These are phyloP conservation scores for Suillus decipiens DNA, from an alignment of 768 basidiomycete genomes.

Conservation along the genomic window DNA sequence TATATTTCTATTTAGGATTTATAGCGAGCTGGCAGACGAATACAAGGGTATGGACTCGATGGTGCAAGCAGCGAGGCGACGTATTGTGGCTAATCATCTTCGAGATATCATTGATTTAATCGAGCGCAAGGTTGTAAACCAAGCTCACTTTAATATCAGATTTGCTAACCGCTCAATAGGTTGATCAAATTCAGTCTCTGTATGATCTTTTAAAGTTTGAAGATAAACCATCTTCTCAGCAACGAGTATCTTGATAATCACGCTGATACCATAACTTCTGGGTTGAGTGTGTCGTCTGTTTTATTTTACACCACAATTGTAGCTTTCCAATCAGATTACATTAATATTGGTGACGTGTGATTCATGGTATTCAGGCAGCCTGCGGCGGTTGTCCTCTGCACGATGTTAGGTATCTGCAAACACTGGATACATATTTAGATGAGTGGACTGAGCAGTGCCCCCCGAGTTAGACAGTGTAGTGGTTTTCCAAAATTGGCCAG, in stretches of 20 bases:
- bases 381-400: background rate
- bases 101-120: conserved; percentile 90
- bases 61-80: conserved; percentile 77
- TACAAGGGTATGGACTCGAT: conserved; percentile 89
- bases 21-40: conserved; percentile 87
- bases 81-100: conserved; percentile 85
- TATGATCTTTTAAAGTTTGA: conserved; percentile 82
- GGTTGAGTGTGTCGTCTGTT: background rate
- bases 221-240: conserved; percentile 49
- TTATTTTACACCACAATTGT: conserved; percentile 1
- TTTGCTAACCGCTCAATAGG: conserved; percentile 45
- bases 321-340: background rate
- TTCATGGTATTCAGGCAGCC: background rate
- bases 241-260: conserved; percentile 1
- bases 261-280: background rate
- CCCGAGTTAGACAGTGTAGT: background rate
- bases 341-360: background rate
- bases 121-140: conserved; percentile 76
- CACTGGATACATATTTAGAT: background rate
- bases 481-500: background rate
- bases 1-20: conserved; percentile 60
- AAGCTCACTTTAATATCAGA: conserved; percentile 9
- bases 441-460: background rate
- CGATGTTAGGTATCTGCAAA: background rate
- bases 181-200: conserved; percentile 90